Evolutionary conservation across 2,329 filamentous ascomycete genomes (phyloP).

Genomic region (Penicillium sp.): DNA sequence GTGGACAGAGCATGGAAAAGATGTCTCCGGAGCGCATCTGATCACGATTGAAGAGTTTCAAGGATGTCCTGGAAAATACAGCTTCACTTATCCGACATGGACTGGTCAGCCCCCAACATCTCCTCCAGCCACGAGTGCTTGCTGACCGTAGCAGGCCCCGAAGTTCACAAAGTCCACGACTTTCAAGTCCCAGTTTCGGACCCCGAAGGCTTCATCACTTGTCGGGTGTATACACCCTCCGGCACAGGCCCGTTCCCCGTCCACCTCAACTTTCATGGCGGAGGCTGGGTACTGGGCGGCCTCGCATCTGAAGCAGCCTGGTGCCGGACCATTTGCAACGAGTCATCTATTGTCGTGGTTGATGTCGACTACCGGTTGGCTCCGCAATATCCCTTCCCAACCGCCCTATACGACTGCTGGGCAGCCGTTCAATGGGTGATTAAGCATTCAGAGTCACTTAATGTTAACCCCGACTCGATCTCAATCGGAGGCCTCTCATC

Average conservation of each 20-base stretch:
- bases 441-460: slow-evolving; percentile 5
- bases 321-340: slow-evolving; percentile 29
- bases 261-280: slow-evolving; percentile 57
- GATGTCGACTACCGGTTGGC: slow-evolving; percentile 60
- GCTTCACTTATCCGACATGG: slow-evolving; percentile 37
- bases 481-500: slow-evolving; percentile 23
- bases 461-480: slow-evolving; percentile 13
- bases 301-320: slow-evolving; percentile 48
- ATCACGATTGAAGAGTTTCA: slow-evolving; percentile 35
- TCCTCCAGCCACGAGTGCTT: background rate
- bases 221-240: slow-evolving; percentile 54
- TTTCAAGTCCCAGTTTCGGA: slow-evolving; percentile 30
- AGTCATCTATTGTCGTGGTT: slow-evolving; percentile 53
- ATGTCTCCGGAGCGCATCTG: slow-evolving; percentile 33
- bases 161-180: slow-evolving; percentile 23
- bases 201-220: slow-evolving; percentile 34
- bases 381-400: slow-evolving; percentile 57
- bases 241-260: slow-evolving; percentile 51
- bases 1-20: slow-evolving; percentile 35
- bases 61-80: slow-evolving; percentile 31
- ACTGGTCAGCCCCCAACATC: slow-evolving; percentile 14
- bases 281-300: slow-evolving; percentile 57
- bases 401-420: slow-evolving; percentile 55
- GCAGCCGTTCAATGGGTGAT: slow-evolving; percentile 48
- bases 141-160: slow-evolving; percentile 18